Base-by-base conservation (phyloP, 2,329 filamentous ascomycete genomes). In the Hypoxylon sp. region DNA sequence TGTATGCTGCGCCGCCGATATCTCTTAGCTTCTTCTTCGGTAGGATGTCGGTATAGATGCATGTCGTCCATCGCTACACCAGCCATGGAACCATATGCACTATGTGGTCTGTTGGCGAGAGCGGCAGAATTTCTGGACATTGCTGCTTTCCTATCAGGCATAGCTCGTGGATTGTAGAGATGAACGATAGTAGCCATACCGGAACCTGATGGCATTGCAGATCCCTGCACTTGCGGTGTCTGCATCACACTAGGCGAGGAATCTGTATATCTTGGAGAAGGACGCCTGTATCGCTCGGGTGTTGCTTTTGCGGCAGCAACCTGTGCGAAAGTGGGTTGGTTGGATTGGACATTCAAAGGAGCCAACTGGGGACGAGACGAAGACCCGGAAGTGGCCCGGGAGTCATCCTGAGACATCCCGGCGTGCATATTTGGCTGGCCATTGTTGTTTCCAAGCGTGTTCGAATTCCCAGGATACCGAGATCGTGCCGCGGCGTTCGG, bases 1-100 rank as follows among this genome's bases (percentile, higher is more conserved):
- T 92, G 92, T 80, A 96, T 87, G 79, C 93, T 97, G 70, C 93
- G 89, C 75, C 93, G 88, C 72, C 93, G 86, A 78, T 93, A 91
- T 74, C 92, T 86, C 78, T 91, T 93, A 8, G 89, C 86, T 33
- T 91, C 85, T 26, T 95, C 93, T 16, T 86, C 78, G n/a, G 80
- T 76, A 24, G 82, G 77, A 58, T 84, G 82, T 61, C 83, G 87
- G 72, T 84, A 82, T 64, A 93, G 74, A 59, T 89, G 86, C 75
- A 89, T 87, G 71, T 96, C 92, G 77, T 96, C 93, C 49, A 85
- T 85, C 71, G 84, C 79, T 6, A 77, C 73, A 2, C 88, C 90
- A 11, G 49, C 72, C 30, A 79, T 68, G 44, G 78, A 67, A 30
- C 79, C 81, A 77, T 87, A 77, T 76, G 86, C 79, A 81, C 86